Conservation (phyloP, 1,139 yeast genomes). For the Debaryomyces sp. region DNA sequence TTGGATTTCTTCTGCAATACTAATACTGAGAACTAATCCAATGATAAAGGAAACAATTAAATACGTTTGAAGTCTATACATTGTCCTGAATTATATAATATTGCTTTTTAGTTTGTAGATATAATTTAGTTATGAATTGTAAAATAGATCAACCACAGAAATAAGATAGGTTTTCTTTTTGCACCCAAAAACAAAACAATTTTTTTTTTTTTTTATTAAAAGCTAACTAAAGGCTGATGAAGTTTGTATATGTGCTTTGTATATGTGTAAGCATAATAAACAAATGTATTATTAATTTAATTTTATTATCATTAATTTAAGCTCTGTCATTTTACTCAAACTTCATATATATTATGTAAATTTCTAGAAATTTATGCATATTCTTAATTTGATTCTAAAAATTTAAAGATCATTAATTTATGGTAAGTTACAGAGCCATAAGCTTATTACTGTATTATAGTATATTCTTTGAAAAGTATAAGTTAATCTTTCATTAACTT, state of each 20-base stretch:
- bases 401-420: neutral
- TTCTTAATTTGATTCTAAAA: neutral
- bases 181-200: neutral
- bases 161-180: neutral
- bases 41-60: conserved; percentile 1
- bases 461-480: neutral
- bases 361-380: neutral
- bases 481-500: neutral
- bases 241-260: neutral
- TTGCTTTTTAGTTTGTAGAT: neutral
- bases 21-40: neutral
- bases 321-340: neutral
- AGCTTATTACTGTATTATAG: neutral
- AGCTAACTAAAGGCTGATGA: neutral
- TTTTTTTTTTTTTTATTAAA: neutral
- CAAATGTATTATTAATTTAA: neutral
- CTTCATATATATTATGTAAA: neutral
- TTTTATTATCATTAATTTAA: neutral
- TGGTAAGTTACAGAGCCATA: neutral
- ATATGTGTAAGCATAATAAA: neutral
- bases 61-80: conserved; percentile 4
- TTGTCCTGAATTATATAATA: neutral
- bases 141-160: neutral
- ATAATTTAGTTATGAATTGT: neutral
- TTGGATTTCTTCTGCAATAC: neutral